phyloP scores from a whole-genome alignment of 1,284 basidiomycete genomes.

The Salmacisia buchloeana region DNA sequence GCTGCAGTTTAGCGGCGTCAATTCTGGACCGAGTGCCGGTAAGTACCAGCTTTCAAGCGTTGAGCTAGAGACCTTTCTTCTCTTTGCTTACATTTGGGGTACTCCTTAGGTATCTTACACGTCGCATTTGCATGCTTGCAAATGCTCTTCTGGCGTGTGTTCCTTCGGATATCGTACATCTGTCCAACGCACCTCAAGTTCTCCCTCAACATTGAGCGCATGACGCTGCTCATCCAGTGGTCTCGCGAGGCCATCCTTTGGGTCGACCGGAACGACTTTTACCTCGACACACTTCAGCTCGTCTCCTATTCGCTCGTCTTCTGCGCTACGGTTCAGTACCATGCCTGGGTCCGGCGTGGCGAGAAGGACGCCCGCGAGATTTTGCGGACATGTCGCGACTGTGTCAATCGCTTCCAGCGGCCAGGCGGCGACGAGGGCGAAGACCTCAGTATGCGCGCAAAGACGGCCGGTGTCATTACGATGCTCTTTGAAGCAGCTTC shows the following conservation, averaged over 20 bases:
- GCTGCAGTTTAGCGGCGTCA: slow-evolving; percentile 29
- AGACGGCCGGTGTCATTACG: slow-evolving; percentile 85
- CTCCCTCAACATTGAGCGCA: slow-evolving; percentile 41
- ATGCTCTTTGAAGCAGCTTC: slow-evolving; percentile 69
- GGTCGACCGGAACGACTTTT: slow-evolving; percentile 41
- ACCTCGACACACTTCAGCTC: slow-evolving; percentile 41
- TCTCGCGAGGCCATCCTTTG: slow-evolving; percentile 36
- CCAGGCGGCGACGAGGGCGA: slow-evolving; percentile 41
- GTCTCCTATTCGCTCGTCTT: slow-evolving; percentile 43
- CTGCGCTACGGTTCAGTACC: slow-evolving; percentile 43
- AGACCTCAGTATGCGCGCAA: slow-evolving; percentile 66
- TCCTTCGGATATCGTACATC: slow-evolving; percentile 46
- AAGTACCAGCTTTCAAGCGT: not conserved
- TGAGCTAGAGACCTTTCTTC: not conserved
- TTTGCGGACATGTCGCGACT: slow-evolving; percentile 12
- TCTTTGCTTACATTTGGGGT: not conserved
- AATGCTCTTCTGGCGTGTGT: slow-evolving; percentile 46
- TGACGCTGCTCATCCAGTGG: slow-evolving; percentile 35
- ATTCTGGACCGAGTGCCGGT: slow-evolving; percentile 20
- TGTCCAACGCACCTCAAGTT: slow-evolving; percentile 44
- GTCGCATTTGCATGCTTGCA: slow-evolving; percentile 35
- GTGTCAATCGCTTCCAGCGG: slow-evolving; percentile 13
- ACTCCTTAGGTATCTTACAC: slow-evolving; percentile 37
- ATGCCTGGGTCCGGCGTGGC: slow-evolving; percentile 36
- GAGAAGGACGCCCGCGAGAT: slow-evolving; percentile 28